Evolutionary conservation across 805 yeast genomes (phyloP), one percentile per base, ranked within the genome.

Genomic region (Starmerella floris): DNA sequence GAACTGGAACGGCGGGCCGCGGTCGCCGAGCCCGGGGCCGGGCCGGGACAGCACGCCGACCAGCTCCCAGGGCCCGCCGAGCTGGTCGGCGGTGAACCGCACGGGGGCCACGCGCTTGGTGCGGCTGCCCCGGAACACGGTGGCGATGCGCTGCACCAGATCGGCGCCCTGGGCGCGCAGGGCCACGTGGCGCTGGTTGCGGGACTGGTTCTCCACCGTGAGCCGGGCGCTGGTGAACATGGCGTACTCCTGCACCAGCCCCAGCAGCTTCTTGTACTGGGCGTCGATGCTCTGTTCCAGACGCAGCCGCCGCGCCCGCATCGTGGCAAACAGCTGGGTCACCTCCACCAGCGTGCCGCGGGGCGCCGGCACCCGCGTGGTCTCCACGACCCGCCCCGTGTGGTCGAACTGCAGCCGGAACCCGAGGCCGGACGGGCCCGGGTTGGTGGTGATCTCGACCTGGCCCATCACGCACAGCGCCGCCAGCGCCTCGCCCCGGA

Each of bases 251-350:
- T 76, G 91, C 2, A 91, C 51, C 32, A 79, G 54, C 0, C 63
- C 56, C 3, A 88, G 54, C n/a, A 83, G 68, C 53, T 77, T 80
- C 36, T 74, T 67, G 61, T 78, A 84, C 56, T 85, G 95, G 44
- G 77, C 68, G 55, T 75, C 82, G 30, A 64, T 55, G 51, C 80
- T 78, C 54, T 76, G 82, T 17, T 65, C 68, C 39, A 87, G 70
- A 50, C 82, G 85, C 53, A 76, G 79, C 38, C 75, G 67, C 45
- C 99, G 66, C 6, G 93, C 98, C 0, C 97, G 97, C 41, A 87
- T 60, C 39, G 64, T 69, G 9, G 68, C 59, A 55, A 91, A 91
- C 10, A 91, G 52, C 32, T 75, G 67, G 1, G 71, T 52, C 4
- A 91, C 64, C 0, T 53, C 54, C 0, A 84, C 71, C 0, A 73